Percentiles rank a stretch among this genome's conserved stretches.
Conservation (phyloP, 2,329 filamentous ascomycete genomes). For the Cucurbitaria berberidis region DNA sequence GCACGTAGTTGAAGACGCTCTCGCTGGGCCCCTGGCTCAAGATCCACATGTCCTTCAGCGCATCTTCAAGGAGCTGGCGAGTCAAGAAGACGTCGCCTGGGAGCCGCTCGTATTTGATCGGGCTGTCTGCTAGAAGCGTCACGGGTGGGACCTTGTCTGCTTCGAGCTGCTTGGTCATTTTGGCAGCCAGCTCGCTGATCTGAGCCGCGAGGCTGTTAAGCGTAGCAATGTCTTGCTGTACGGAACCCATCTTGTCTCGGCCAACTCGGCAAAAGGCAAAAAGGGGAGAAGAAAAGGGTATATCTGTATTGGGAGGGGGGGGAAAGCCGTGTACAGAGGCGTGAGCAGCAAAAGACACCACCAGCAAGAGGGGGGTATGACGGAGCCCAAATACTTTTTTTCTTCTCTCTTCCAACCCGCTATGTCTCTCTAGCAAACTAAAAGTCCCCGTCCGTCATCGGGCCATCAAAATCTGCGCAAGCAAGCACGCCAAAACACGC, state of each 20-base stretch:
- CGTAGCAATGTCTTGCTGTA: slow-evolving; percentile 36
- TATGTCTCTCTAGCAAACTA: neutral
- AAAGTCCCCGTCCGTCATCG: slow-evolving; percentile 1
- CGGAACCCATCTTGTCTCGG: slow-evolving; percentile 23
- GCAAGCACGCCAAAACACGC: neutral
- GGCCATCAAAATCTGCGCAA: neutral
- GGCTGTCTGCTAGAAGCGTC: slow-evolving; percentile 54
- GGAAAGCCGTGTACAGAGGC: neutral
- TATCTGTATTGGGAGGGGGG: neutral
- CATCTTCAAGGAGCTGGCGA: slow-evolving; percentile 54
- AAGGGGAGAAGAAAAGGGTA: neutral
- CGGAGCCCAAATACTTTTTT: neutral
- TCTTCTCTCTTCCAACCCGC: too few species aligned
- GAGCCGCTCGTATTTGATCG: slow-evolving; percentile 50
- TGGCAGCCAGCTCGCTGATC: slow-evolving; percentile 54
- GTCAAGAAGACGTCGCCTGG: slow-evolving; percentile 53
- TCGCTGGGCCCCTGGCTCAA: slow-evolving; percentile 58
- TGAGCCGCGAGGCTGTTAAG: slow-evolving; percentile 54
- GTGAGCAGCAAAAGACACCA: neutral
- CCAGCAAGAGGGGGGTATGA: neutral
- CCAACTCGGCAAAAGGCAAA: neutral
- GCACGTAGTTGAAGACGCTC: slow-evolving; percentile 53
- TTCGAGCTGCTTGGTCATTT: slow-evolving; percentile 50
- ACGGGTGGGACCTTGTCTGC: slow-evolving; percentile 54
- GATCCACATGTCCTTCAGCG: slow-evolving; percentile 56